Evolutionary conservation across 2,329 filamentous ascomycete species (phyloP), one percentile per base, ranked within the genome.

Genomic region (Mycosphaerella arachidis): DNA sequence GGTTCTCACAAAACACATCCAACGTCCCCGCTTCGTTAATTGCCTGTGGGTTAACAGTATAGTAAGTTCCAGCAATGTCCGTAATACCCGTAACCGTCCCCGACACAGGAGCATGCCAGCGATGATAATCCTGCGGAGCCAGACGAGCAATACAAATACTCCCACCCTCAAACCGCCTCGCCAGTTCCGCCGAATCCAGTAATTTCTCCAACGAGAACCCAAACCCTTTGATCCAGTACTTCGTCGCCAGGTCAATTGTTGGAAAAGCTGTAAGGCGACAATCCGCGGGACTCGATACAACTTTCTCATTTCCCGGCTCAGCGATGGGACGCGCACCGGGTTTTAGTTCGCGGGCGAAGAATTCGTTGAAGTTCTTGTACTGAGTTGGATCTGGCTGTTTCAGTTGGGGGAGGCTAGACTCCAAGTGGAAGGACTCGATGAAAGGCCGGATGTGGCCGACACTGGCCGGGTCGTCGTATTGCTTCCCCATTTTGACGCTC

Each of bases 1-100:
- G 70, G 63, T 78, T 78, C 67, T 78, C 75, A 59, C 75, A 77
- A 61, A 78, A 78, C 2, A 78, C 76, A 58, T 78, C 74, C 31
- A 78, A 63, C 3, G 59, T 63, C 10, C 75, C 75, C 9, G 65
- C 40, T 63, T 78, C 71, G 51, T 73, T 76, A 67, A 77, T 74
- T 1, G 75, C 75, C 63, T 77, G 75, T 5, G 75, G 75, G 57
- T 77, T 77, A 48, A 77, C 75, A 4, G 75, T 77, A 53, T 77
- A 77, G 59, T 77, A 70, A 7, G 75, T 68, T 3, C 75, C 75
- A 0, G 71, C 70, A 37, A 77, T 76, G 7, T 77, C 73, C 1
- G 64, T 73, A 61, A 77, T 70, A 51, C 59, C 66, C 16, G 67
- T 60, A 18, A 77, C 68, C 1, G 57, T 70, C 4, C 74, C 75